Conservation (phyloP, 768 basidiomycete species). For the Trametes cingulata region DNA sequence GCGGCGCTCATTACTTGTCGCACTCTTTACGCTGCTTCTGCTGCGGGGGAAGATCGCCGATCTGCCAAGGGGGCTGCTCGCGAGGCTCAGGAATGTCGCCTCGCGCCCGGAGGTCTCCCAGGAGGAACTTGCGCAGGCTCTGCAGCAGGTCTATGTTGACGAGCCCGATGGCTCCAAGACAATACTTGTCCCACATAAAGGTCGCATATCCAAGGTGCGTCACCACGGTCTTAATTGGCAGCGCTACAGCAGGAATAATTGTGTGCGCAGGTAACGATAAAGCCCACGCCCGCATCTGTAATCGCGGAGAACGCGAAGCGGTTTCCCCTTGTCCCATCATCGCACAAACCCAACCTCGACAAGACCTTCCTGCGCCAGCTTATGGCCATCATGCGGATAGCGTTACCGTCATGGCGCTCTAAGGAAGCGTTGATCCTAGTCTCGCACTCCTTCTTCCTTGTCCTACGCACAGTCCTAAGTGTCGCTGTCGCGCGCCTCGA, state of each 20-base stretch:
- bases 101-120: constrained; percentile 16
- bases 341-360: constrained; percentile 66
- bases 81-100: constrained; percentile 31
- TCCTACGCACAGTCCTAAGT: constrained; percentile 84
- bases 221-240: neutral
- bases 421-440: constrained; percentile 75
- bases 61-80: constrained; percentile 35
- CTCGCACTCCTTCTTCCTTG: constrained; percentile 82
- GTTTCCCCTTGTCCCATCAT: constrained; percentile 60
- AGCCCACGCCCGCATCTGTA: constrained; percentile 48
- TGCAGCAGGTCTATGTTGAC: constrained; percentile 65
- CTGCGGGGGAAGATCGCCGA: constrained; percentile 47
- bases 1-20: constrained; percentile 39
- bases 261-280: constrained; percentile 9
- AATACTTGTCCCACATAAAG: constrained; percentile 67
- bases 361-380: constrained; percentile 71
- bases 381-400: constrained; percentile 71
- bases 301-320: constrained; percentile 53
- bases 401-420: constrained; percentile 59
- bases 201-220: constrained; percentile 62
- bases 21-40: constrained; percentile 49
- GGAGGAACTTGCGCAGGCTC: constrained; percentile 46
- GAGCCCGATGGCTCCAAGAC: constrained; percentile 59
- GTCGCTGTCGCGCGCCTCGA: constrained; percentile 87
- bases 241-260: neutral